phyloP scores from a whole-genome alignment of 2,329 filamentous ascomycete species.

The Ophiostoma montium region DNA sequence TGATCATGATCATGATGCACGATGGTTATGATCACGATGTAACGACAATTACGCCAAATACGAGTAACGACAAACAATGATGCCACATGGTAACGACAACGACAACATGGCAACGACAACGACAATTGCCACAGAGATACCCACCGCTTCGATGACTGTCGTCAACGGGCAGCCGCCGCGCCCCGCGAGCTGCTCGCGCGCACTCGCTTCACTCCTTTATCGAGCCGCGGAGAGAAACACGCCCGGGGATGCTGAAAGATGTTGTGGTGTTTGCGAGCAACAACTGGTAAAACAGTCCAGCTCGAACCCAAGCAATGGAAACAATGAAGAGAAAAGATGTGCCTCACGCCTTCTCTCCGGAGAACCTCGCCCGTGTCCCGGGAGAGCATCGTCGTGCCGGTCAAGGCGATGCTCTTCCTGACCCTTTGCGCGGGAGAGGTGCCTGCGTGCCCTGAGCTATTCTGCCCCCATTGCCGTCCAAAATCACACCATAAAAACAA shows the following conservation, averaged over 20 bases:
- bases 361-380: neutral
- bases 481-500: neutral
- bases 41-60: neutral
- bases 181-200: neutral
- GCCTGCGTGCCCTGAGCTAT: neutral
- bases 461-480: neutral
- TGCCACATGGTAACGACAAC: neutral
- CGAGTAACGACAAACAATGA: neutral
- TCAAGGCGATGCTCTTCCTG: neutral
- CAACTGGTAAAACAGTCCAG: neutral
- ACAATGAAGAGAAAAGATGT: neutral
- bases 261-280: neutral
- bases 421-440: neutral
- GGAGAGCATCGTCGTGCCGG: neutral
- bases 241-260: neutral
- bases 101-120: neutral
- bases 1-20: neutral
- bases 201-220: constrained; percentile 8
- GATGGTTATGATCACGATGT: too few species aligned
- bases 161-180: neutral
- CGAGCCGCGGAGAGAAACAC: constrained; percentile 6
- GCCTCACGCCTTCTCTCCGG: neutral
- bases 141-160: neutral
- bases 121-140: neutral
- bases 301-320: neutral